Conservation (phyloP, 768 basidiomycete genomes). For the Clavulina sp. region DNA sequence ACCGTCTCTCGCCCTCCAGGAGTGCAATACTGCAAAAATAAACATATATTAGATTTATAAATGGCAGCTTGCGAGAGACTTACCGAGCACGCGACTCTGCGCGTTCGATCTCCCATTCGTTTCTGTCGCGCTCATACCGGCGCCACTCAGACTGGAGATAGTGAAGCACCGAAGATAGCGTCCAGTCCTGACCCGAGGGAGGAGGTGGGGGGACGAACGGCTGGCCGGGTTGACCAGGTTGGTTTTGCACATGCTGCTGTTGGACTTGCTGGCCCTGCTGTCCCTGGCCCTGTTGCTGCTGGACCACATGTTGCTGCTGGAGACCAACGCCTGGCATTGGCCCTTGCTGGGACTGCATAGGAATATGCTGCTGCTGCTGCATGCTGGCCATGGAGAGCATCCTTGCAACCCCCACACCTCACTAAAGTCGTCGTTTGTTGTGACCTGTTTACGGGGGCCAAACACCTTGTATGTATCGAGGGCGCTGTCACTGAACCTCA, state of each 20-base stretch:
- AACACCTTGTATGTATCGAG: neutral
- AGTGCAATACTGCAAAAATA: constrained; percentile 91
- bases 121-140: constrained; percentile 91
- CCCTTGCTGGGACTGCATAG: neutral
- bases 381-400: neutral
- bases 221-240: constrained; percentile 23
- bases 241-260: constrained; percentile 23
- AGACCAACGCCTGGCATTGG: too few relatives aligned
- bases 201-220: constrained; percentile 47
- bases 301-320: constrained; percentile 19
- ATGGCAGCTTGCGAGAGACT: constrained; percentile 20
- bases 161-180: constrained; percentile 85
- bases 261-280: constrained; percentile 33
- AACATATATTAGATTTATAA: too few relatives aligned
- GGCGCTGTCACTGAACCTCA: neutral
- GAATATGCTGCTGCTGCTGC: neutral
- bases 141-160: constrained; percentile 98
- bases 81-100: constrained; percentile 83
- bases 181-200: constrained; percentile 82
- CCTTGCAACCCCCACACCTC: too few relatives aligned
- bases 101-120: constrained; percentile 99
- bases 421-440: too few relatives aligned
- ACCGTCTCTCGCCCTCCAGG: constrained; percentile 89
- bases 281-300: constrained; percentile 17
- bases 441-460: too few relatives aligned